Base-by-base conservation (phyloP, 352 stramenopile genomes). In the Phytophthora crassamura region DNA sequence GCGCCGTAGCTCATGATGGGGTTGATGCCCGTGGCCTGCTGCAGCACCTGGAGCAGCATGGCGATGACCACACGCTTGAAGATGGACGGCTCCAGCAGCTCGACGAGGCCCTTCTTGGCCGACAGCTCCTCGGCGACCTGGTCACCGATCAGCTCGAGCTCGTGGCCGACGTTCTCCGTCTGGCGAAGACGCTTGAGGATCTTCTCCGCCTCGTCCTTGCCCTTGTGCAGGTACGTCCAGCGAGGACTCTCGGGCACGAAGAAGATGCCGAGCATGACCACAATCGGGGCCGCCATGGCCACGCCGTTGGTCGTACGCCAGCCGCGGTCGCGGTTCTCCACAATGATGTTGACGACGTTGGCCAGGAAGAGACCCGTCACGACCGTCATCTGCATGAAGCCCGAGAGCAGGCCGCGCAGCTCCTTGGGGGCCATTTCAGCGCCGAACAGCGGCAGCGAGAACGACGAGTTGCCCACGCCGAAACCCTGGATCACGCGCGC, bases 141-240 rank as follows among this genome's bases (percentile, higher is more conserved):
- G 22, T 77, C 54, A 9, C 73, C 59, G 36, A 84, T 82, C 11
- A 61, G 60, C 22, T 67, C n/a, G 15, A 82, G 49, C 43, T 79
- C 69, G 39, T 55, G 67, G 1, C 16, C 33, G 4, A 83, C 69
- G 32, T 69, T 64, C n/a, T 74, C 54, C 5, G 60, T 67, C 38
- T 48, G 15, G 10, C 63, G 57, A 2, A 84, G 59, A 34, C 45
- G 46, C 34, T 75, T 75, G 4, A 84, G 67, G 12, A 74, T 49
- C 10, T 42, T 41, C 43, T 77, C 67, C 2, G 80, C 80, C 41
- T 57, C 53, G 1, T 85, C 75, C 14, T 78, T 74, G 43, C 77
- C 73, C 38, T 77, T 82, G 41, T 82, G 54, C 59, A 69, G 18
- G 65, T 86, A 79, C 12, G 74, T 68, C 72, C 72, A 89, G 12